Conservation (phyloP, 1,284 basidiomycete species). For the Bjerkandera adusta region DNA sequence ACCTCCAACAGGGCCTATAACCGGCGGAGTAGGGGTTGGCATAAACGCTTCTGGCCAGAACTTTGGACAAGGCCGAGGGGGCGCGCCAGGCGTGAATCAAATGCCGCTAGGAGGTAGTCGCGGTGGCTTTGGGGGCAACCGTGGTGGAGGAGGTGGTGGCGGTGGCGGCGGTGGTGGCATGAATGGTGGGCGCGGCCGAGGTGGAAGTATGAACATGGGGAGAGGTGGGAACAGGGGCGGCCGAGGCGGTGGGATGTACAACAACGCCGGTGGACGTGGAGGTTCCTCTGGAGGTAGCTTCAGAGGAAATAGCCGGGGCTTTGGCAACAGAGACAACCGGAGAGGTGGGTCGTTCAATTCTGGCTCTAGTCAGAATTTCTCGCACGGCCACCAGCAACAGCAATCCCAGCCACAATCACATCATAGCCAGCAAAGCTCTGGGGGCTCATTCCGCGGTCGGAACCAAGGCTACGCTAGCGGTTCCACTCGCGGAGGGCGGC, state of each 20-base stretch:
- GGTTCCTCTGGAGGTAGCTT: constrained; percentile 37
- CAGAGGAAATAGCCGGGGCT: constrained; percentile 61
- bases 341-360: constrained; percentile 61
- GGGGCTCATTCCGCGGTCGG: constrained; percentile 41
- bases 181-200: constrained; percentile 46
- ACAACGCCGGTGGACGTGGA: constrained; percentile 35
- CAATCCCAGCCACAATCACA: constrained; percentile 31
- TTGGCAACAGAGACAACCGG: constrained; percentile 60
- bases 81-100: constrained; percentile 45
- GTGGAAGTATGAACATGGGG: constrained; percentile 43
- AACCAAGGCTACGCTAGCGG: constrained; percentile 31
- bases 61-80: constrained; percentile 32
- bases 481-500: constrained; percentile 48
- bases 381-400: constrained; percentile 38
- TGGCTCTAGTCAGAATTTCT: constrained; percentile 36
- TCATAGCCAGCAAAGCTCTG: constrained; percentile 27
- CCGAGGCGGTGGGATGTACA: constrained; percentile 39
- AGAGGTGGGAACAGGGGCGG: constrained; percentile 40
- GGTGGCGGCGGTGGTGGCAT: constrained; percentile 29
- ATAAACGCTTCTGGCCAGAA: constrained; percentile 34
- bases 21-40: constrained; percentile 23
- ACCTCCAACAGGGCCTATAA: constrained; percentile 17
- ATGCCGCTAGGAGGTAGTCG: constrained; percentile 35
- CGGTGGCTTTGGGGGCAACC: constrained; percentile 36
- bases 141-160: no score